Evolutionary conservation across 352 stramenopile species (phyloP).

Genomic region (Globisporangium megalacanthum): DNA sequence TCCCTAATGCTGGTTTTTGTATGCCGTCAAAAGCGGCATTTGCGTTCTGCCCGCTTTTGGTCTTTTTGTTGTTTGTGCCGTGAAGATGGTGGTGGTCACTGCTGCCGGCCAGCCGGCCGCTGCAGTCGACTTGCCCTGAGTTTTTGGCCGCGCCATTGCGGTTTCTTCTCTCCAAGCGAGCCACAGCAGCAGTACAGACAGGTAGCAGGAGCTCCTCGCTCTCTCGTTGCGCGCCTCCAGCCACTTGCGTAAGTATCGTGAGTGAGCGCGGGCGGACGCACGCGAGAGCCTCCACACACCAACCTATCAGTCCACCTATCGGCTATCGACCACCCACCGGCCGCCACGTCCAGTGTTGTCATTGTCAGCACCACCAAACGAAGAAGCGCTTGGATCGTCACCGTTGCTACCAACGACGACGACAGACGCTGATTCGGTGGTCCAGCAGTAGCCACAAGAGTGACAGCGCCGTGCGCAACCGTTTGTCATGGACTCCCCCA

Average conservation of each 20-base stretch:
- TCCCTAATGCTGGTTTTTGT: constrained; percentile 6
- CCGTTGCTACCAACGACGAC: neutral
- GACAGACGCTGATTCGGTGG: neutral
- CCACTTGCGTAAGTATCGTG: constrained; percentile 20
- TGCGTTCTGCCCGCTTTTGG: constrained; percentile 3
- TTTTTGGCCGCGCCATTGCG: constrained; percentile 10
- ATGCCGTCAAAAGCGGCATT: constrained; percentile 2
- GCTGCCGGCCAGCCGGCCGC: neutral
- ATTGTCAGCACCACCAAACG: too few species aligned
- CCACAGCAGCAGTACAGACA: constrained; percentile 2
- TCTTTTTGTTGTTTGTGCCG: constrained; percentile 5
- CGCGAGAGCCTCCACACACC: neutral
- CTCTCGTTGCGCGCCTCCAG: constrained; percentile 2
- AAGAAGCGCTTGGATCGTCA: too few species aligned
- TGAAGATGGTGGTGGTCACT: constrained; percentile 7
- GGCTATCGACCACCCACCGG: neutral
- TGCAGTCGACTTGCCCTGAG: constrained; percentile 1
- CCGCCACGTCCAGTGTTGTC: too few species aligned
- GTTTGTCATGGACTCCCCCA: constrained; percentile 12
- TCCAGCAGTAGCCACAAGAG: neutral
- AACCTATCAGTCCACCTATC: neutral
- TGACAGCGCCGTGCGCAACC: neutral
- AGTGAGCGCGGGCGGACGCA: constrained; percentile 10
- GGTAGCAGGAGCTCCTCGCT: neutral
- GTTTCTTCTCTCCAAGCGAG: constrained; percentile 11